A percentile compares a stretch with the other conserved stretches of the same genome.
Evolutionary conservation across 1,284 basidiomycete genomes (phyloP).

Genomic region (Austroboletus sp.): DNA sequence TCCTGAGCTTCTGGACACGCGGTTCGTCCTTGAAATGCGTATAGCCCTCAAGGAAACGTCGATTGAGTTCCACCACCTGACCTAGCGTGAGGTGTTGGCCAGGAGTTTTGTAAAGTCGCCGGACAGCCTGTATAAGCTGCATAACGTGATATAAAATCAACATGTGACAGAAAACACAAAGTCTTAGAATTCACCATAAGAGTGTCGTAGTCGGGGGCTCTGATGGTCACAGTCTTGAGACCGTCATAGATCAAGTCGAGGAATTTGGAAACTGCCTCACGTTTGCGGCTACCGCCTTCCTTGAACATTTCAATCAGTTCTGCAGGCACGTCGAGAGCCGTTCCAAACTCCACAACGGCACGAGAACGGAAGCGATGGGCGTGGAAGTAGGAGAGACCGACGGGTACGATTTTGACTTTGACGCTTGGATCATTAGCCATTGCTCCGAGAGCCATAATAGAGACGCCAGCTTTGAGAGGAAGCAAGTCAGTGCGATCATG

Average conservation of each 20-base stretch:
- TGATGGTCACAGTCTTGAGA: slow-evolving; percentile 94
- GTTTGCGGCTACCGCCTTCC: slow-evolving; percentile 81
- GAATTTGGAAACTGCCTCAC: slow-evolving; percentile 85
- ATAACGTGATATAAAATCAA: neutral
- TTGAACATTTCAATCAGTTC: slow-evolving; percentile 89
- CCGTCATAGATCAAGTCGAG: slow-evolving; percentile 91
- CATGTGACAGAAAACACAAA: neutral
- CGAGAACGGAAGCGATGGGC: slow-evolving; percentile 90
- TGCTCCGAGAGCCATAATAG: slow-evolving; percentile 95
- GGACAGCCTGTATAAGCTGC: slow-evolving; percentile 90
- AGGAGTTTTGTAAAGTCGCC: slow-evolving; percentile 90
- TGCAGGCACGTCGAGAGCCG: slow-evolving; percentile 80
- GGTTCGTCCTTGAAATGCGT: slow-evolving; percentile 91
- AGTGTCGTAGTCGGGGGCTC: slow-evolving; percentile 96
- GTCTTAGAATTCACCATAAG: slow-evolving; percentile 68
- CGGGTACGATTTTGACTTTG: slow-evolving; percentile 88
- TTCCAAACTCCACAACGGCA: slow-evolving; percentile 94
- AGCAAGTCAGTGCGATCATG: slow-evolving; percentile 93
- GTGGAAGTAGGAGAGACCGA: slow-evolving; percentile 93
- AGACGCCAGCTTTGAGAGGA: slow-evolving; percentile 92
- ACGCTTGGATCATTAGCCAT: slow-evolving; percentile 87
- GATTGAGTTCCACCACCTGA: slow-evolving; percentile 95
- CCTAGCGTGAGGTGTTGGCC: slow-evolving; percentile 91
- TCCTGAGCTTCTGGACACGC: slow-evolving; percentile 74
- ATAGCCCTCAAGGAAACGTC: slow-evolving; percentile 92